phyloP scores from a whole-genome alignment of 306 rosid species.

The Pyrus bretschneideri region DNA sequence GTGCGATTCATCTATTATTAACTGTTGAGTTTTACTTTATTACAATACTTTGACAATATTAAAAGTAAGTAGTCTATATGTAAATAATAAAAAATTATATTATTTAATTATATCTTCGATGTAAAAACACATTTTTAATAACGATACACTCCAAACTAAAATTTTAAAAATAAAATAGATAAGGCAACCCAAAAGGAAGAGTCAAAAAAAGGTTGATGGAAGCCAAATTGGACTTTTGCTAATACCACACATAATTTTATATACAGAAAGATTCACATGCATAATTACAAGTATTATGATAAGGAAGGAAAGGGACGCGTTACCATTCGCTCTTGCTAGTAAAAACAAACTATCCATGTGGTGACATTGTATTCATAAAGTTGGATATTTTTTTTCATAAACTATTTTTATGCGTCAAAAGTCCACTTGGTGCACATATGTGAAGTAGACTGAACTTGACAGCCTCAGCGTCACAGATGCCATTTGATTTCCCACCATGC shows the following conservation, averaged over 20 bases:
- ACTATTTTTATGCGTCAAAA: background rate
- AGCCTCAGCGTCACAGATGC: constrained; percentile 16
- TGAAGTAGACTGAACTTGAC: constrained; percentile 30
- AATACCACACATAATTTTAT: constrained; percentile 30
- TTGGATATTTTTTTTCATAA: background rate
- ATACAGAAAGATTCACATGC: constrained; percentile 44
- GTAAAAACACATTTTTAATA: too few relatives aligned
- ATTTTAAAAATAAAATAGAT: too few relatives aligned
- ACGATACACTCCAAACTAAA: background rate
- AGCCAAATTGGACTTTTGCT: constrained; percentile 43
- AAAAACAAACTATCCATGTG: background rate
- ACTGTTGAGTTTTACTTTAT: too few relatives aligned
- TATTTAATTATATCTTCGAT: too few relatives aligned
- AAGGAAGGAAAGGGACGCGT: constrained; percentile 35
- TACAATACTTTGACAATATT: too few relatives aligned
- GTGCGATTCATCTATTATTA: too few relatives aligned
- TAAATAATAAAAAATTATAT: too few relatives aligned
- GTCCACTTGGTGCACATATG: constrained; percentile 26
- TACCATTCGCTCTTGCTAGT: background rate
- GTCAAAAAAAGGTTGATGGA: constrained; percentile 18
- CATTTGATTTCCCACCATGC: constrained; percentile 12
- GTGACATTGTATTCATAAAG: background rate
- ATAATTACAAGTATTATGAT: constrained; percentile 44
- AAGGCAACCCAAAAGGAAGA: background rate
- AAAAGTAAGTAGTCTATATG: too few relatives aligned